Evolutionary conservation across 306 rosid species (phyloP), one percentile per base, ranked within the genome.

Genomic region (Cotoneaster glaucophyllus): DNA sequence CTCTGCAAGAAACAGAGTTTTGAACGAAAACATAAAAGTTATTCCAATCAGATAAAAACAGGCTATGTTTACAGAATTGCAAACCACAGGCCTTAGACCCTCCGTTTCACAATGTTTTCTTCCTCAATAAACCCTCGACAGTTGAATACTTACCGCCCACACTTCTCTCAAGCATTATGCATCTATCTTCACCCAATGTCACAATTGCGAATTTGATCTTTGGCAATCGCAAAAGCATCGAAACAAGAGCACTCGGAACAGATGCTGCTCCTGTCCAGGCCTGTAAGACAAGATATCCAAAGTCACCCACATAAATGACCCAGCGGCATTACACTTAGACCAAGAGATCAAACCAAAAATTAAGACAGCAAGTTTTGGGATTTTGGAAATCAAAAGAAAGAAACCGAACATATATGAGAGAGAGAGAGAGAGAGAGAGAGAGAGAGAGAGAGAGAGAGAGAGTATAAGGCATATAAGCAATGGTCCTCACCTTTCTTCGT

Each of bases 181-280:
- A 95, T 63, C 99, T 97, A 65, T 87, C 90, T 89, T 88, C 93
- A 53, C 99, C 99, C 88, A 90, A 80, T 71, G 99, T 95, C 78
- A 92, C 99, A 67, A 89, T 87, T 77, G 83, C 92, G 82, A 87
- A 95, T 72, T 89, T 90, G 80, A 92, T 32, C 77, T 89, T 90
- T 74, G 97, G 99, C 86, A 92, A 86, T 82, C 85, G 85, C 71
- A 85, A 74, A 84, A 95, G 96, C 77, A 92, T 88, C 77, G 93
- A 89, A 82, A 89, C 85, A 71, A 95, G 83, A 24, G 99, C 90
- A 82, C 85, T 87, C 1, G 97, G 91, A 78, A 85, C 71, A 18
- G 97, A 85, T 39, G 87, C 84, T 74, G 97, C 91, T 50, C 79
- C 91, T n/a, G 97, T 89, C 99, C 97, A 92, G 52, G 84, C 97